Conservation (phyloP, 2,329 filamentous ascomycete genomes). For the Epichloe brachyelytri region DNA sequence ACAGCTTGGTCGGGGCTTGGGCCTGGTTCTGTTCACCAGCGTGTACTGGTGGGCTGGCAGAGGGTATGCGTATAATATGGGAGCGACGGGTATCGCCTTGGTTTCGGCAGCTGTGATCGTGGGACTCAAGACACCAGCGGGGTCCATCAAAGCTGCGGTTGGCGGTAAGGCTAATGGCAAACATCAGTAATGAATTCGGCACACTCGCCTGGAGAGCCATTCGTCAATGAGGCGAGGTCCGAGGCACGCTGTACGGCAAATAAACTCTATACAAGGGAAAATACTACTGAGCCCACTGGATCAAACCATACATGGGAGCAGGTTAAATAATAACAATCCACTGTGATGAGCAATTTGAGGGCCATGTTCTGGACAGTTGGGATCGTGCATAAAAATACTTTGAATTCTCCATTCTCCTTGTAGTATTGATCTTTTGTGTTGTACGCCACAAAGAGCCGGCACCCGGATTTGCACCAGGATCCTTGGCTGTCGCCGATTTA, state of each 20-base stretch:
- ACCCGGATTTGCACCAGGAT: slow-evolving; percentile 25
- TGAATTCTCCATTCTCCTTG: too few relatives aligned
- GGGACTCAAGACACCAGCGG: slow-evolving; percentile 51
- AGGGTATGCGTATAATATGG: slow-evolving; percentile 70
- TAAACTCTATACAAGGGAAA: neutral
- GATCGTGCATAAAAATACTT: too few relatives aligned
- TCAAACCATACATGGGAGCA: too few relatives aligned
- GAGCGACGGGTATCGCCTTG: slow-evolving; percentile 64
- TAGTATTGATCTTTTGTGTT: too few relatives aligned
- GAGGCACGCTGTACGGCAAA: neutral
- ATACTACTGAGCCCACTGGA: too few relatives aligned
- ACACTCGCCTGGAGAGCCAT: neutral
- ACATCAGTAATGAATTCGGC: slow-evolving; percentile 4
- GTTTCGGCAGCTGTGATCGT: slow-evolving; percentile 62
- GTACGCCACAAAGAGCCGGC: slow-evolving; percentile 13
- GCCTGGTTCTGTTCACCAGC: slow-evolving; percentile 82
- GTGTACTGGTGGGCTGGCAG: slow-evolving; percentile 98
- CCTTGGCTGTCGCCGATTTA: slow-evolving; percentile 17
- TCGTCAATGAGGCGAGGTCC: neutral
- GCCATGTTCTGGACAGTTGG: too few relatives aligned
- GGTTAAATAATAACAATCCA: too few relatives aligned
- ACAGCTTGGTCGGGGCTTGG: slow-evolving; percentile 76
- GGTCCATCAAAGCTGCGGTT: slow-evolving; percentile 6
- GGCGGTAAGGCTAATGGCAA: slow-evolving; percentile 5
- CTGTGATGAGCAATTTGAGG: too few relatives aligned